Evolutionary conservation across 148 eudicot genomes (phyloP).

Genomic region (Rhododendron mucronatum): DNA sequence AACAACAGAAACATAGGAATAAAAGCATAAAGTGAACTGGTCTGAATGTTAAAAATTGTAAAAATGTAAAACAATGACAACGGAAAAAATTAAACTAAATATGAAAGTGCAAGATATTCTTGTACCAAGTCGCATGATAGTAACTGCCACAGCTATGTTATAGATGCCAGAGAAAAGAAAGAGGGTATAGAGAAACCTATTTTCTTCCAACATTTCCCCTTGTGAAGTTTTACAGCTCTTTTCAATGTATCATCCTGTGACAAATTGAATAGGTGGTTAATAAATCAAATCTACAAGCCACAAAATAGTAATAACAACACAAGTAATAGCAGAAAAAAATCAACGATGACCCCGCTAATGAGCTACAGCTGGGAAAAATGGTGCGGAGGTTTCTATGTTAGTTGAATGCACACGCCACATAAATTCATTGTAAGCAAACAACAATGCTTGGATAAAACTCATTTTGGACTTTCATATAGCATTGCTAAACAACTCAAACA

Average conservation of each 20-base stretch:
- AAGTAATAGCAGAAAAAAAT: background rate
- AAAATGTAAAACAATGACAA: background rate
- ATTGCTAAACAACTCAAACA: background rate
- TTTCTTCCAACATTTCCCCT: constrained; percentile 92
- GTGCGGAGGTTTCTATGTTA: background rate
- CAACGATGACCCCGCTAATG: background rate
- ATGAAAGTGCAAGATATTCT: background rate
- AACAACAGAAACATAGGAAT: background rate
- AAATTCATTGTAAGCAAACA: background rate
- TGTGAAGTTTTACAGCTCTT: constrained; percentile 60
- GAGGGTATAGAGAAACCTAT: constrained; percentile 44
- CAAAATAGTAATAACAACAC: background rate
- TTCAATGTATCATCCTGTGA: constrained; percentile 74
- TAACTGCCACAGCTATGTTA: background rate
- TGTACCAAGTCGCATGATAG: background rate
- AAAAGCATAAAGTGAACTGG: background rate
- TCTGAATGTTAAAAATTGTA: background rate
- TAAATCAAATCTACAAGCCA: background rate
- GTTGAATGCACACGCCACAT: background rate
- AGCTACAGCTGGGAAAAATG: background rate
- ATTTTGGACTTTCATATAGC: background rate
- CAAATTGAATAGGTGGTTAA: constrained; percentile 15
- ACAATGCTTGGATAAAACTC: background rate
- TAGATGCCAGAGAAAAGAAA: background rate
- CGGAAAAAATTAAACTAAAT: background rate